Evolutionary conservation across 768 basidiomycete genomes (phyloP), one percentile per base, ranked within the genome.

Genomic region (Obba rivulosa): DNA sequence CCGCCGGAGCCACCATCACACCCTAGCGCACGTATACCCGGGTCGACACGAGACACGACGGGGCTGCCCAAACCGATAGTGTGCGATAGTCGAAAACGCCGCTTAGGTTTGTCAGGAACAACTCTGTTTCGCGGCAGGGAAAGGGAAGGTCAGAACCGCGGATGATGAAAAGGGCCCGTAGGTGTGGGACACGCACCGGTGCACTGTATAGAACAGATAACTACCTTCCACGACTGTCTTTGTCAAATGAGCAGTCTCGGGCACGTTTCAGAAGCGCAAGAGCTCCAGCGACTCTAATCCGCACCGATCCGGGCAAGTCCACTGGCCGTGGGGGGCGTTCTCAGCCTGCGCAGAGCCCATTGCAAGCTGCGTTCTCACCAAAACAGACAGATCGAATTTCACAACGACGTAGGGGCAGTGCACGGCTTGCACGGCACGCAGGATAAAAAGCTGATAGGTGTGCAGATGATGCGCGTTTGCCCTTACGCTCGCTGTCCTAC

Each of bases 41-140:
- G 28, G 28, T 31, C 28, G 28, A 31, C 28, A 31, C 39, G 52
- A 36, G 40, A 45, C 31, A 36, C 41, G 43, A 40, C 53, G 55
- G 50, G 36, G 35, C 40, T 38, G 45, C 28, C 47, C 54, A 49
- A 56, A 51, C 35, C 35, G 49, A 49, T 18, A 42, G 41, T 17
- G 24, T 47, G 52, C 39, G 49, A 50, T 43, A 48, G 49, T 48
- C 49, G 45, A 46, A 50, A 49, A 41, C 46, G 51, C 51, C 37
- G 43, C 22, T 43, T 28, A 43, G 21, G 39, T 25, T 42, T 25
- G 38, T 23, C 55, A 56, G 50, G 54, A 43, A 56, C 53, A 54
- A 57, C 56, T 57, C 55, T 58, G 49, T 57, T 60, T 60, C 53
- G 39, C 28, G 28, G 28, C 28, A 53, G 49, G 25, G 39, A 51